Evolutionary conservation across 2,329 filamentous ascomycete species (phyloP).

Genomic region (Zymoseptoria brevis): DNA sequence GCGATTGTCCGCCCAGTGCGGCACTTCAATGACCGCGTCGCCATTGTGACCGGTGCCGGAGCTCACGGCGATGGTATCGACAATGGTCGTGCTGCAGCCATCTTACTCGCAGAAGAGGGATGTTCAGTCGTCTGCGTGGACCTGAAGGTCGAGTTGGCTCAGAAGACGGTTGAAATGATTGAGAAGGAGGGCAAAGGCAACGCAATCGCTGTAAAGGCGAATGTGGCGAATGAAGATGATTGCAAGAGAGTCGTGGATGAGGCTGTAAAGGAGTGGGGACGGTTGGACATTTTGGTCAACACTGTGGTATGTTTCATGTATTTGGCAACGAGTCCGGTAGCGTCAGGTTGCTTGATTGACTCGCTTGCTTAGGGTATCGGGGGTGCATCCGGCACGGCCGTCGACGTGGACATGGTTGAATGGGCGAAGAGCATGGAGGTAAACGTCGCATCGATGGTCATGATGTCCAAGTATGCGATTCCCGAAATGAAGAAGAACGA

Average conservation of each 20-base stretch:
- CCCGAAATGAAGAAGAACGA: slow-evolving; percentile 52
- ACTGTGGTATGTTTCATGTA: slow-evolving; percentile 40
- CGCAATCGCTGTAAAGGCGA: slow-evolving; percentile 40
- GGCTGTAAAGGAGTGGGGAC: slow-evolving; percentile 44
- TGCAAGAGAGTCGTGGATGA: slow-evolving; percentile 39
- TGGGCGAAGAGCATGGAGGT: slow-evolving; percentile 53
- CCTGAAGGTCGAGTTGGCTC: slow-evolving; percentile 41
- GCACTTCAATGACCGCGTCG: slow-evolving; percentile 38
- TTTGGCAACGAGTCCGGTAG: too few relatives aligned
- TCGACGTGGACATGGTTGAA: slow-evolving; percentile 51
- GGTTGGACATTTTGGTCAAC: slow-evolving; percentile 57
- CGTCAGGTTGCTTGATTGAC: neutral
- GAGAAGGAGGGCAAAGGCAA: slow-evolving; percentile 32
- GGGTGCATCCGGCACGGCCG: slow-evolving; percentile 52
- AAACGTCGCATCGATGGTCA: slow-evolving; percentile 59
- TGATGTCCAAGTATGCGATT: slow-evolving; percentile 48
- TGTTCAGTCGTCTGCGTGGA: slow-evolving; percentile 54
- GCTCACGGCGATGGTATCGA: slow-evolving; percentile 51
- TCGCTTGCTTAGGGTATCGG: slow-evolving; percentile 40
- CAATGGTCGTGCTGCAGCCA: slow-evolving; percentile 51
- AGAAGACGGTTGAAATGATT: slow-evolving; percentile 49
- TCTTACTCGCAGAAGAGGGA: slow-evolving; percentile 53
- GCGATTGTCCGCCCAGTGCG: slow-evolving; percentile 30
- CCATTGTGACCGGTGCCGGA: slow-evolving; percentile 54
- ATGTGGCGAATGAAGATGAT: slow-evolving; percentile 49